Base-by-base conservation (phyloP, 1,139 yeast species). In the Taphrina flavorubra region DNA sequence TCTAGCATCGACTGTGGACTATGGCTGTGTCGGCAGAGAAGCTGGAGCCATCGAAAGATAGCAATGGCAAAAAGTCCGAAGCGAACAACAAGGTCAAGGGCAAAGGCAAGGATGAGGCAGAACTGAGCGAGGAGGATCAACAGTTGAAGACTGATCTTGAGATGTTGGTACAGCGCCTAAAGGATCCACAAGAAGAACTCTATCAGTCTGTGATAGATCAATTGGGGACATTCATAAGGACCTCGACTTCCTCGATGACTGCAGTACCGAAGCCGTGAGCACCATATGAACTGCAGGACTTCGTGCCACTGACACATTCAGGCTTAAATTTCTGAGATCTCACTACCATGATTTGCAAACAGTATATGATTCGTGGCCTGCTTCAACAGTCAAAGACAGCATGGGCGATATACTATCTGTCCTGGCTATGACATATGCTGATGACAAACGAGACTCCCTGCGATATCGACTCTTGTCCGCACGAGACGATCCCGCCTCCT, bases 171-270 rank as follows among this genome's bases (percentile, higher is more conserved):
- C 96, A 91, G 78, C 84, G 92, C 69, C 81, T 94, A 72, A 80
- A 81, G 73, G 73, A 85, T 71, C 74, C 83, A 3, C 82, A 87
- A 71, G 76, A 78, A 6, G 79, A 82, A 3, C 81, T 86, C 39
- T 88, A 89, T 75, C 79, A 79, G 61, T 81, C 86, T 20, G 84
- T 91, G 39, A 82, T 95, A 74, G 83, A 83, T 58, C 82, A 87
- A 67, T 83, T 95, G 77, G 92, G 91, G 77, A 85, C 84, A 67
- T 86, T 86, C 75, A 92, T 94, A 75, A 87, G 91, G 74, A 96
- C 96, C 66, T 90, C 98, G 16, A 94, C 99, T 3, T 90, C 97
- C 44, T 92, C 98, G 8, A 94, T 94, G 97, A 95, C 99, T 1
- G 99, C 99, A 0, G 99, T 95, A 60, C 99, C 99, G 59, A 95